phyloP scores from a whole-genome alignment of 441 rosid species.

The Arabidopsis lyrata region DNA sequence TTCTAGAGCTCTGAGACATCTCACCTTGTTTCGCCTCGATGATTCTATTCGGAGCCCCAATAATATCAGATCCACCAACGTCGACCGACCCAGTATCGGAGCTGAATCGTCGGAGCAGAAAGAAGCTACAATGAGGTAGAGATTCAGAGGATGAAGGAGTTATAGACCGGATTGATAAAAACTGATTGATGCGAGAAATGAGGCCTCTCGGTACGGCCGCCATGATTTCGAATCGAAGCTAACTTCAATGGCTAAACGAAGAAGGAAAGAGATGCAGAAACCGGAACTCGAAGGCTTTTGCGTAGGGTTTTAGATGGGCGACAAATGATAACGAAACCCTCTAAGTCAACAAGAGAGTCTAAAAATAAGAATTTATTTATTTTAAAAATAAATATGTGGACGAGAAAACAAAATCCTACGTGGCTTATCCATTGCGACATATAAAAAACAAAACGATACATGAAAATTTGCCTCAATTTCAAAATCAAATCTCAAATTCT shows the following conservation, averaged over 20 bases:
- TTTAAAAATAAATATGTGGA: slow-evolving; percentile 23
- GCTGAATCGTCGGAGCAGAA: slow-evolving; percentile 51
- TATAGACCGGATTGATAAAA: slow-evolving; percentile 40
- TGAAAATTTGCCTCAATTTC: slow-evolving; percentile 5
- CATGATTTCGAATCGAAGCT: slow-evolving; percentile 50
- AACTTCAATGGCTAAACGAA: slow-evolving; percentile 34
- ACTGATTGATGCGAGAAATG: slow-evolving; percentile 62
- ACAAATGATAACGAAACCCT: slow-evolving; percentile 13
- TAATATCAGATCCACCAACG: slow-evolving; percentile 46
- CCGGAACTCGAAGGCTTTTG: slow-evolving; percentile 39
- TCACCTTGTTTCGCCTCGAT: slow-evolving; percentile 66
- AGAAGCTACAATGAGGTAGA: slow-evolving; percentile 32
- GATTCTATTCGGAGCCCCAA: slow-evolving; percentile 47
- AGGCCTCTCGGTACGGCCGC: slow-evolving; percentile 77
- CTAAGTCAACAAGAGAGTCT: not conserved
- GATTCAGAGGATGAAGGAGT: slow-evolving; percentile 33
- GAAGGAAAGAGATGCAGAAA: slow-evolving; percentile 29
- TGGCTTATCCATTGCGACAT: slow-evolving; percentile 45
- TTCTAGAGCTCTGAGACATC: slow-evolving; percentile 71
- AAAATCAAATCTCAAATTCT: slow-evolving; percentile 15
- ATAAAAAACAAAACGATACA: not conserved
- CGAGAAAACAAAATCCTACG: slow-evolving; percentile 37
- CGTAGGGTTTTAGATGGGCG: slow-evolving; percentile 45
- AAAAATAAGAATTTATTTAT: not conserved
- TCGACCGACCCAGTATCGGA: slow-evolving; percentile 52